Percentiles rank a stretch among this genome's conserved stretches.
These are phyloP conservation scores for Truncatella angustata DNA, from an alignment of 2,329 filamentous ascomycete genomes.

Conservation along the genomic window DNA sequence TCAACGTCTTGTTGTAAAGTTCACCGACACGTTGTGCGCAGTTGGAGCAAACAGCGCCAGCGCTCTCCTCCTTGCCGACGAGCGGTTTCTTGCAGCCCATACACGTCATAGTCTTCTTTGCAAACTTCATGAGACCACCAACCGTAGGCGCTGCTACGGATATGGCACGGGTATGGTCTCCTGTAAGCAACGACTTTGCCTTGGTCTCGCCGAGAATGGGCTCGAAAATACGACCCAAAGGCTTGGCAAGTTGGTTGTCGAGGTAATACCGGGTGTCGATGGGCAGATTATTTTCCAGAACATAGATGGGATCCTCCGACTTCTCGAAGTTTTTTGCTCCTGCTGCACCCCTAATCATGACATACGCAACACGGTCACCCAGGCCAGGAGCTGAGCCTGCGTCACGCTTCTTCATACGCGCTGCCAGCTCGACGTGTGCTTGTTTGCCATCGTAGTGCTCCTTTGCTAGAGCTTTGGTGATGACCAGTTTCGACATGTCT, in stretches of 20 bases:
- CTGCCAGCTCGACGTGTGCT: constrained; percentile 91
- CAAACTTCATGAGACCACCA: constrained; percentile 96
- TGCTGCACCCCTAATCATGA: constrained; percentile 89
- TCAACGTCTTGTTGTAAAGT: constrained; percentile 87
- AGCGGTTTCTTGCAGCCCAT: constrained; percentile 99
- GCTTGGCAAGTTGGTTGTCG: constrained; percentile 96
- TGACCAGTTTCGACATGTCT: constrained; percentile 98
- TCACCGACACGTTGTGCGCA: constrained; percentile 85
- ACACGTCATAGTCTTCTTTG: constrained; percentile 96
- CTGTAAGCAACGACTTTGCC: constrained; percentile 79
- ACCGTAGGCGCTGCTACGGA: constrained; percentile 87
- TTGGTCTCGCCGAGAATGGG: constrained; percentile 94
- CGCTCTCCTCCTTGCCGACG: constrained; percentile 71
- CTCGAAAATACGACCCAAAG: constrained; percentile 92
- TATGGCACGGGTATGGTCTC: constrained; percentile 93
- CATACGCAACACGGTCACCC: constrained; percentile 95
- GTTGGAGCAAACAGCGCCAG: constrained; percentile 83
- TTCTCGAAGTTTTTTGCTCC: constrained; percentile 96
- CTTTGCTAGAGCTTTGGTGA: constrained; percentile 95
- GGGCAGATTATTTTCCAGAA: constrained; percentile 94
- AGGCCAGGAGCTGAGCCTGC: constrained; percentile 88
- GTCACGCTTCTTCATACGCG: constrained; percentile 96
- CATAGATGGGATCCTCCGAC: constrained; percentile 94
- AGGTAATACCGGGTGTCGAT: constrained; percentile 99
- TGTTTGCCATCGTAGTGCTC: constrained; percentile 87